These are phyloP conservation scores for Ustilago crameri DNA, from an alignment of 1,284 basidiomycete genomes.

Conservation along the genomic window DNA sequence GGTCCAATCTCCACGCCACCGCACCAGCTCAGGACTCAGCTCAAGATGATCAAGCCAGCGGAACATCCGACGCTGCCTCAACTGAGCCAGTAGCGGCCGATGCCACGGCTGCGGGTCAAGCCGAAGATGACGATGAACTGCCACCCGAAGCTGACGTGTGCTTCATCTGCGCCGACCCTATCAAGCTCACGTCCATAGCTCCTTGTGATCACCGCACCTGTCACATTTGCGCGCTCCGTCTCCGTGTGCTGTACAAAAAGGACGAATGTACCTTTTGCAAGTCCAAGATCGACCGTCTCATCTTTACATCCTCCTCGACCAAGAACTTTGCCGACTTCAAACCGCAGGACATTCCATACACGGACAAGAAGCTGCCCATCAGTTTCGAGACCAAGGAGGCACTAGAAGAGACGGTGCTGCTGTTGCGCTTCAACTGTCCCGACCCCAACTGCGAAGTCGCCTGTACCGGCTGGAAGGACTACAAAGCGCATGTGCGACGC, in stretches of 20 bases:
- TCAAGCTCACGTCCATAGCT: conserved; percentile 88
- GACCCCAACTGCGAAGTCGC: conserved; percentile 78
- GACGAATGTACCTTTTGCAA: conserved; percentile 95
- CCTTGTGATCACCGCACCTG: conserved; percentile 92
- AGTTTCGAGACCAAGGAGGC: conserved; percentile 91
- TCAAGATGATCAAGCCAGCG: not conserved
- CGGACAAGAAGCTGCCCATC: conserved; percentile 74
- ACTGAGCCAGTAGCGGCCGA: not conserved
- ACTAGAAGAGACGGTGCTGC: conserved; percentile 91
- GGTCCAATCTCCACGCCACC: conserved; percentile 1
- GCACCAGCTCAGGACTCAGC: not conserved
- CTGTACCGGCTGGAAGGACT: conserved; percentile 85
- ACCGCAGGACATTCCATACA: conserved; percentile 55
- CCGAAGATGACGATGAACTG: conserved; percentile 70
- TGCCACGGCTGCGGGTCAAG: conserved; percentile 5
- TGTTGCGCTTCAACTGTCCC: conserved; percentile 76
- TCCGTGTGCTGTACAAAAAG: conserved; percentile 88
- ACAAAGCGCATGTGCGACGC: conserved; percentile 82
- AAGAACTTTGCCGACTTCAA: conserved; percentile 53
- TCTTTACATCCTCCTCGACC: conserved; percentile 79
- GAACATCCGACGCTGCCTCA: not conserved
- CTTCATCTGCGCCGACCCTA: conserved; percentile 94
- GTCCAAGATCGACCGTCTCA: conserved; percentile 81
- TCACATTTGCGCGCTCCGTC: conserved; percentile 89
- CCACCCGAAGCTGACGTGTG: conserved; percentile 73